These are phyloP conservation scores for Wallacemonas sp. DNA, from an alignment of 208 protist genomes.

Conservation along the genomic window DNA sequence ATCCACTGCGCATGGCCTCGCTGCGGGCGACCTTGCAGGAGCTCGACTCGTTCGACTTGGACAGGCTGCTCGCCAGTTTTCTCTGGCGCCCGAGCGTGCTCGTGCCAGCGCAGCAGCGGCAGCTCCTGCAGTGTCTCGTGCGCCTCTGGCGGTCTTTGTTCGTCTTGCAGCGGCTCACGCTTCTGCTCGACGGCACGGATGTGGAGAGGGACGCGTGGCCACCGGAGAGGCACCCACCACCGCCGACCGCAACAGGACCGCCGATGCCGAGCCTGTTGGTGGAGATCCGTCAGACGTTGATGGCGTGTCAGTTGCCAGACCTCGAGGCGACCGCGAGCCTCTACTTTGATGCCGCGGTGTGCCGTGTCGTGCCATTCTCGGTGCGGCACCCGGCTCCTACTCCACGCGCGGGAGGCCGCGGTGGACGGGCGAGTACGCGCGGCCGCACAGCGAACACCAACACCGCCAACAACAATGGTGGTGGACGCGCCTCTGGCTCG, in stretches of 20 bases:
- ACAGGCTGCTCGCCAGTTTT: conserved; percentile 27
- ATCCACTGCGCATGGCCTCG: conserved; percentile 30
- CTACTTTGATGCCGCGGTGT: conserved; percentile 31
- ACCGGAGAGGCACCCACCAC: too few relatives aligned
- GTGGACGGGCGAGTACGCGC: too few relatives aligned
- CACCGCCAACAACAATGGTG: background rate
- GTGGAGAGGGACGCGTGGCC: too few relatives aligned
- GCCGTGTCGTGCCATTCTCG: background rate
- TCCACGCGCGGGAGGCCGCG: too few relatives aligned
- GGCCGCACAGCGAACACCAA: background rate
- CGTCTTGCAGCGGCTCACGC: background rate
- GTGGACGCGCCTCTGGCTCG: too few relatives aligned
- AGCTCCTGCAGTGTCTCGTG: conserved; percentile 10
- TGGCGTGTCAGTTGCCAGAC: conserved; percentile 35
- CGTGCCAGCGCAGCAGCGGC: background rate
- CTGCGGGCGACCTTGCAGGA: conserved; percentile 26
- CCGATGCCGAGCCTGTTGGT: conserved; percentile 26
- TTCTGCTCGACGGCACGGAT: background rate
- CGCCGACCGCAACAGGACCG: background rate
- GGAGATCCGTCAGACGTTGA: conserved; percentile 31
- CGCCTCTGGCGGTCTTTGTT: conserved; percentile 3
- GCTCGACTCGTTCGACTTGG: conserved; percentile 37
- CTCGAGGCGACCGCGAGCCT: conserved; percentile 26
- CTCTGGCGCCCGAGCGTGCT: background rate
- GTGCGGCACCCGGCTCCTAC: too few relatives aligned